Base-by-base conservation (phyloP, 169 alveolate genomes). In the Plasmodium berghei region DNA sequence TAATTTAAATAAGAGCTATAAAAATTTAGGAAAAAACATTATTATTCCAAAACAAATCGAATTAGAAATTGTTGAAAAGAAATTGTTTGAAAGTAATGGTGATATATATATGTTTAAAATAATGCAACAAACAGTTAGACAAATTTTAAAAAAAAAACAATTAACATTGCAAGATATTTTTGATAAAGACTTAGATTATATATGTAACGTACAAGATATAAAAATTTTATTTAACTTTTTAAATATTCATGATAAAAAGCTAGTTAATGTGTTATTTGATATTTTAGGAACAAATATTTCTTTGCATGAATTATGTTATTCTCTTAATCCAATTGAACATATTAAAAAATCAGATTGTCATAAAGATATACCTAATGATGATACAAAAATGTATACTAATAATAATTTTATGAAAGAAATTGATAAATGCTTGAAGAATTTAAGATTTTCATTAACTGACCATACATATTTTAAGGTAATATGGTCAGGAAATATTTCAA, bases 91-190 rank as follows among this genome's bases (percentile, higher is more conserved):
- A 61, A 87, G 87, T 16, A 86, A 72, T 56, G 91, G 91, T 28
- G 91, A 86, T 26, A 86, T 86, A 4, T 86, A 86, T 71, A 66
- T 74, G 2, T 86, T 86, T 86, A 86, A 86, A 86, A 56, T 86
- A 52, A 86, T 86, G 86, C 91, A 86, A 40, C 71, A 86, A 58
- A 86, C 20, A 40, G 91, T 86, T 4, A 58, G 77, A 61, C 91
- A 86, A 86, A 49, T 74, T 46, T 86, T 86, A 62, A 86, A 45
- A 72, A 72, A 34, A 18, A 86, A 86, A 46, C 72, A 72, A 22
- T 86, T 86, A 86, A 86, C 91, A 8, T 20, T 86, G 28, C 87
- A 86, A 71, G 74, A 69, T 46, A 86, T 86, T 22, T 86, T 86
- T 58, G 87, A 86, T 40, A 69, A 86, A n/a, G 91, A 86, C 46